Conservation (phyloP, 345 rosid genomes). For the Eucalyptus curtisii region DNA sequence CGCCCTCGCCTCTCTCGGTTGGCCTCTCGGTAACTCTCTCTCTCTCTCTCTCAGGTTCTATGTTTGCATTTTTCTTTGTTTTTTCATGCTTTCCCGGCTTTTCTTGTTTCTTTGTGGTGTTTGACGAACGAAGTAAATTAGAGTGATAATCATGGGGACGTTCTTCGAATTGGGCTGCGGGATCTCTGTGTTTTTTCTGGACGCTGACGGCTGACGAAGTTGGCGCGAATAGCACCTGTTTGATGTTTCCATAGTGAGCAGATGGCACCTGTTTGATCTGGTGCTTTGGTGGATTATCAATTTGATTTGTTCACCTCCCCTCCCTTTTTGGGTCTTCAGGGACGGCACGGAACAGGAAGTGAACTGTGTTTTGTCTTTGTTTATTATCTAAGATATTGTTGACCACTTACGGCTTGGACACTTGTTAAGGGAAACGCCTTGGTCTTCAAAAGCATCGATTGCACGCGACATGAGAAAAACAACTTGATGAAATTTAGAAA, state of each 20-base stretch:
- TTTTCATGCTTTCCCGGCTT: not conserved
- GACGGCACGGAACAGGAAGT: not conserved
- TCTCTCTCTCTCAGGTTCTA: not conserved
- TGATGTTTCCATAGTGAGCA: not conserved
- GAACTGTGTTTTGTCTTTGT: not conserved
- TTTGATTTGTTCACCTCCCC: not conserved
- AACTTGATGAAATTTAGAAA: not conserved
- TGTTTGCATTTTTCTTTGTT: not conserved
- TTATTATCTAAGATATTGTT: not conserved
- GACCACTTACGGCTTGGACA: not conserved
- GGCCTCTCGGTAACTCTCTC: constrained; percentile 23
- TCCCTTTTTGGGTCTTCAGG: not conserved
- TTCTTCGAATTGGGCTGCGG: not conserved
- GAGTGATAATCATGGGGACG: not conserved
- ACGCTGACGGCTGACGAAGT: not conserved
- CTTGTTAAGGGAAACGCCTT: not conserved
- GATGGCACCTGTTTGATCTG: not conserved
- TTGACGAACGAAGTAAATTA: not conserved
- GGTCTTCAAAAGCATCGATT: not conserved
- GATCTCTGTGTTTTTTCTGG: not conserved
- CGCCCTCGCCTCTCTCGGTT: constrained; percentile 47
- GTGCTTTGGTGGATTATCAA: not conserved
- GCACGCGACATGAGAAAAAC: not conserved
- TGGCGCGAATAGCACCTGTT: not conserved
- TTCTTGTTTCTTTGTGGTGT: not conserved